Percentiles rank a stretch among this genome's conserved stretches.
Evolutionary conservation across 208 protist species (phyloP).

Genomic region (Trypanosoma conorhini): DNA sequence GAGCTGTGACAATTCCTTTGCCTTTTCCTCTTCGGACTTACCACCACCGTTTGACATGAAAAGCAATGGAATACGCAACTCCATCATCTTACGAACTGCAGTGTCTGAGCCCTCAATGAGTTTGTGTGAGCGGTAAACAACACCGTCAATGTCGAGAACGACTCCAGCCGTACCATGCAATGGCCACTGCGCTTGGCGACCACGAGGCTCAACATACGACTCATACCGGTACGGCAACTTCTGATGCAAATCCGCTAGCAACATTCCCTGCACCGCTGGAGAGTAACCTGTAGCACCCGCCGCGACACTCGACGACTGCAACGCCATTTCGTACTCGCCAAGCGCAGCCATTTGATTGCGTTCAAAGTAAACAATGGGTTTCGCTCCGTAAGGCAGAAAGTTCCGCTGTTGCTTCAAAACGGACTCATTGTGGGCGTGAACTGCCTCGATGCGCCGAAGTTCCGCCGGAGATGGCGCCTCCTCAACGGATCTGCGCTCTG

Average conservation of each 20-base stretch:
- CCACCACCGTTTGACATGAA: constrained; percentile 87
- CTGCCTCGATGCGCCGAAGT: constrained; percentile 40
- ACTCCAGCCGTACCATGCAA: constrained; percentile 75
- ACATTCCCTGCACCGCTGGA: constrained; percentile 34
- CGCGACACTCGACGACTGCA: constrained; percentile 17
- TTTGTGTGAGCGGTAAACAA: constrained; percentile 61
- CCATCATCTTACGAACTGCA: constrained; percentile 59
- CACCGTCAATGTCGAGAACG: constrained; percentile 88
- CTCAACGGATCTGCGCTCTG: constrained; percentile 14
- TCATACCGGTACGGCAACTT: constrained; percentile 83
- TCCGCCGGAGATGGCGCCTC: constrained; percentile 46
- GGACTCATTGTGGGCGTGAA: constrained; percentile 48
- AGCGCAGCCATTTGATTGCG: constrained; percentile 72
- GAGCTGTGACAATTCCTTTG: constrained; percentile 59
- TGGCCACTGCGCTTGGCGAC: constrained; percentile 44
- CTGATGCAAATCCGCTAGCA: constrained; percentile 53
- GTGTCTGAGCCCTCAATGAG: constrained; percentile 73
- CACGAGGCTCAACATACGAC: constrained; percentile 32
- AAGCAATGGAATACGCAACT: constrained; percentile 74
- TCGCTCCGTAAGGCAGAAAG: constrained; percentile 82
- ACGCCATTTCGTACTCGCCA: constrained; percentile 60
- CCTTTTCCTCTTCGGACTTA: constrained; percentile 70
- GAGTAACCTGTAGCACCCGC: constrained; percentile 41
- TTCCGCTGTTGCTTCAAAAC: constrained; percentile 43
- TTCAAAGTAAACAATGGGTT: constrained; percentile 60